A percentile compares a stretch with the other conserved stretches of the same genome.
phyloP scores from a whole-genome alignment of 768 basidiomycete species.

The Agrocybe chaxingu region DNA sequence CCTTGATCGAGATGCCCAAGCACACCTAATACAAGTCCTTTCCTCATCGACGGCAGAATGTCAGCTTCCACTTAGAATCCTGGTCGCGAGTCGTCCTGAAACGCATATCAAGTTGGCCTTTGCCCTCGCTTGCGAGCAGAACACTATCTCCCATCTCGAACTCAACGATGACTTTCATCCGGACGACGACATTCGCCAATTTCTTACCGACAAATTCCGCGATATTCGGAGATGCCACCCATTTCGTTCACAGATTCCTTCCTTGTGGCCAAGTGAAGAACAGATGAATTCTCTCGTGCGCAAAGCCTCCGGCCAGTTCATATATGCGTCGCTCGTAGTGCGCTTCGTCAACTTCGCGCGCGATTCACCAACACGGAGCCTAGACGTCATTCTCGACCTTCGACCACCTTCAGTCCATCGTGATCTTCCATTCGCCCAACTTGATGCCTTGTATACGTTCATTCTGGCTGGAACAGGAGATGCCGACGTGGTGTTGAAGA shows the following conservation, averaged over 20 bases:
- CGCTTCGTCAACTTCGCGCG: slow-evolving; percentile 7
- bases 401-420: neutral
- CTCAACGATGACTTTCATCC: slow-evolving; percentile 13
- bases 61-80: slow-evolving; percentile 2
- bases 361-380: slow-evolving; percentile 7
- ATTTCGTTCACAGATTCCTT: slow-evolving; percentile 1
- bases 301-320: slow-evolving; percentile 17
- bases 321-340: slow-evolving; percentile 14
- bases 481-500: neutral
- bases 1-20: neutral
- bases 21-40: neutral
- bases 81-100: slow-evolving; percentile 15
- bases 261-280: slow-evolving; percentile 12
- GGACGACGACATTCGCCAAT: slow-evolving; percentile 11
- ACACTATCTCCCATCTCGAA: neutral
- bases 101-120: neutral
- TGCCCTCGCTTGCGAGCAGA: neutral
- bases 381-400: slow-evolving; percentile 8
- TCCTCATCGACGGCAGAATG: neutral
- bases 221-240: slow-evolving; percentile 9
- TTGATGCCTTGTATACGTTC: slow-evolving; percentile 13
- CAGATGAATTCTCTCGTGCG: slow-evolving; percentile 7
- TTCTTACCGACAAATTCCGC: slow-evolving; percentile 5
- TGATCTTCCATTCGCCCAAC: slow-evolving; percentile 9
- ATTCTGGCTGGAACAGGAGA: slow-evolving; percentile 1